Evolutionary conservation across 768 basidiomycete genomes (phyloP).

Genomic region (Leccinum imitatum): DNA sequence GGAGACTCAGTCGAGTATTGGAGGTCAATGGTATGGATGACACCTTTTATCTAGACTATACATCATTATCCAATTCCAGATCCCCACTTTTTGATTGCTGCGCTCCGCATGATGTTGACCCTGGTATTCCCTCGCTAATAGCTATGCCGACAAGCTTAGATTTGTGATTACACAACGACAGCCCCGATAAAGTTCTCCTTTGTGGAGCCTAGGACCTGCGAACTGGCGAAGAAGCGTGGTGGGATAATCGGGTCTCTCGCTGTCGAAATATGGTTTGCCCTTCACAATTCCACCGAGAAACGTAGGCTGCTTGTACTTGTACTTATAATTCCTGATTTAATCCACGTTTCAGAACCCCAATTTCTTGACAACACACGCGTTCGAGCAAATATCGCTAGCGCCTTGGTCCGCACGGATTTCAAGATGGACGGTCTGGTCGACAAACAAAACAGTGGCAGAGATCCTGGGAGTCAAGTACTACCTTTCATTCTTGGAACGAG

Average conservation of each 20-base stretch:
- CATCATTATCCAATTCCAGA: constrained; percentile 5
- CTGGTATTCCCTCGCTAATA: not conserved
- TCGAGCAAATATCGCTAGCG: constrained; percentile 20
- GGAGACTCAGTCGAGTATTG: constrained; percentile 15
- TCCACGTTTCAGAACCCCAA: constrained; percentile 6
- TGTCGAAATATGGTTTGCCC: constrained; percentile 19
- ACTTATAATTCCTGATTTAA: not conserved
- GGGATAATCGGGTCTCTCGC: constrained; percentile 22
- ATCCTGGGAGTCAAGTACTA: constrained; percentile 1
- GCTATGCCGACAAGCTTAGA: too few relatives aligned
- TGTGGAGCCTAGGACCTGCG: constrained; percentile 16
- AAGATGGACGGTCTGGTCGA: not conserved
- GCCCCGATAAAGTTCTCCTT: not conserved
- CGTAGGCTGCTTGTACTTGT: not conserved
- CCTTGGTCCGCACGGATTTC: constrained; percentile 10
- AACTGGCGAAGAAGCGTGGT: constrained; percentile 10
- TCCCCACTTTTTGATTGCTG: constrained; percentile 8
- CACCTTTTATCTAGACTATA: too few relatives aligned
- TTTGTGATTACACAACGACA: not conserved
- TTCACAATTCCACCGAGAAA: constrained; percentile 8
- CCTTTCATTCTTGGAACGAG: constrained; percentile 20
- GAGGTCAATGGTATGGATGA: constrained; percentile 11
- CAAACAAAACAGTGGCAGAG: not conserved
- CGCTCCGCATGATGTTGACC: constrained; percentile 19
- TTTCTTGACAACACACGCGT: constrained; percentile 6